Evolutionary conservation across 306 rosid genomes (phyloP).

Genomic region (Morella rubra): DNA sequence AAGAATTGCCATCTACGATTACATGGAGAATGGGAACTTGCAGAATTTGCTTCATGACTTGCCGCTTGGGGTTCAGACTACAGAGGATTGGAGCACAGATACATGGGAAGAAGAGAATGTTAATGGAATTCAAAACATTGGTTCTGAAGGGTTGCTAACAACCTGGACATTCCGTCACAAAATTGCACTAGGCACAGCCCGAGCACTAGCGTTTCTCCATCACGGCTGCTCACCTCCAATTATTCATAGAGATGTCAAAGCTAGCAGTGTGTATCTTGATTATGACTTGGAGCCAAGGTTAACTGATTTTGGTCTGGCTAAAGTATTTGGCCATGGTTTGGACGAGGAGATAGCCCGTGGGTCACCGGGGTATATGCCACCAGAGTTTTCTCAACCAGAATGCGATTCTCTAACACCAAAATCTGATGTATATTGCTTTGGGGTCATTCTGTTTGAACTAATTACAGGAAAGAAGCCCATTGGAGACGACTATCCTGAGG

Average conservation of each 20-base stretch:
- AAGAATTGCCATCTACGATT: slow-evolving; percentile 91
- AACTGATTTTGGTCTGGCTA: slow-evolving; percentile 93
- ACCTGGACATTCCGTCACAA: slow-evolving; percentile 92
- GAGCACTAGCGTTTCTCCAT: slow-evolving; percentile 92
- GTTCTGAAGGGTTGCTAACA: slow-evolving; percentile 78
- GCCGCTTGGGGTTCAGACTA: slow-evolving; percentile 87
- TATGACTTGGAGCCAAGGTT: slow-evolving; percentile 86
- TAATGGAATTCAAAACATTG: slow-evolving; percentile 67
- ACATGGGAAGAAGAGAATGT: slow-evolving; percentile 79
- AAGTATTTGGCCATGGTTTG: slow-evolving; percentile 75
- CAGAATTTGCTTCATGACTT: slow-evolving; percentile 93
- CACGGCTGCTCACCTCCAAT: slow-evolving; percentile 99
- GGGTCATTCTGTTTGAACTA: slow-evolving; percentile 85
- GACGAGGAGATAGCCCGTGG: slow-evolving; percentile 77
- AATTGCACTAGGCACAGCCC: slow-evolving; percentile 86
- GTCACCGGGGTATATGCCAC: slow-evolving; percentile 82
- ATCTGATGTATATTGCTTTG: slow-evolving; percentile 93
- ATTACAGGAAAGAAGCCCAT: slow-evolving; percentile 82
- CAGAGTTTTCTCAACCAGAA: slow-evolving; percentile 69
- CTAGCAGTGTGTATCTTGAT: slow-evolving; percentile 91
- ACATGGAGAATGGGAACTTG: slow-evolving; percentile 97
- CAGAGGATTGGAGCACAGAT: slow-evolving; percentile 95
- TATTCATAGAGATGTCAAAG: slow-evolving; percentile 85
- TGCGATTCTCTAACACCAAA: slow-evolving; percentile 71
- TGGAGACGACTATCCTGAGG: slow-evolving; percentile 81